Conservation (phyloP, 2,329 filamentous ascomycete species). For the Penicillium brevicompactum region DNA sequence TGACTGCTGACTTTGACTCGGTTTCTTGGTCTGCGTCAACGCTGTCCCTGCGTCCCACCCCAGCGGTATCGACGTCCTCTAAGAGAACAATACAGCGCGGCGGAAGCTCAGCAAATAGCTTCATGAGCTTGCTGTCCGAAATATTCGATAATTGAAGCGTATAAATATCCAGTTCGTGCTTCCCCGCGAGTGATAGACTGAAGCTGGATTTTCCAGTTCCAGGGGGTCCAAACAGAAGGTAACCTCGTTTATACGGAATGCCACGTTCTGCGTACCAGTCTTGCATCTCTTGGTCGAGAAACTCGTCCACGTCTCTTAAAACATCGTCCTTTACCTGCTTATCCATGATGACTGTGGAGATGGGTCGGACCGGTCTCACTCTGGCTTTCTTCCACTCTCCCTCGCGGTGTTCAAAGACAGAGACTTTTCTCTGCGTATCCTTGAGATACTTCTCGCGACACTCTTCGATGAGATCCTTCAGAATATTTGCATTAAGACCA, state of each 20-base stretch:
- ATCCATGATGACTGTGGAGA: constrained; percentile 21
- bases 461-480: constrained; percentile 35
- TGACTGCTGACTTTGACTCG: constrained; percentile 35
- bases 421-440: constrained; percentile 13
- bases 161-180: constrained; percentile 80
- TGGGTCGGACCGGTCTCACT: constrained; percentile 15
- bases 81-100: constrained; percentile 73
- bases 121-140: constrained; percentile 77
- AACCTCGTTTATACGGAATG: constrained; percentile 80
- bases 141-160: constrained; percentile 82
- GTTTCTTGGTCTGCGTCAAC: constrained; percentile 12
- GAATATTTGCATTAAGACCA: constrained; percentile 17
- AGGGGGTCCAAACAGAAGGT: constrained; percentile 77
- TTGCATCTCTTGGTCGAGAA: constrained; percentile 32
- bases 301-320: constrained; percentile 39
- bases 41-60: constrained; percentile 10
- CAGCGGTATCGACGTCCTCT: constrained; percentile 80
- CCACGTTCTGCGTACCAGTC: constrained; percentile 80
- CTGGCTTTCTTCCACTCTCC: constrained; percentile 24
- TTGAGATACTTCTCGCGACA: constrained; percentile 33
- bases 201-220: constrained; percentile 88
- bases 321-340: constrained; percentile 25
- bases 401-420: constrained; percentile 31
- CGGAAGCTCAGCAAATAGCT: constrained; percentile 75
- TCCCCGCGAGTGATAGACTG: constrained; percentile 81